Conservation (phyloP, 140 eudicot species). For the Bidens hawaiensis region DNA sequence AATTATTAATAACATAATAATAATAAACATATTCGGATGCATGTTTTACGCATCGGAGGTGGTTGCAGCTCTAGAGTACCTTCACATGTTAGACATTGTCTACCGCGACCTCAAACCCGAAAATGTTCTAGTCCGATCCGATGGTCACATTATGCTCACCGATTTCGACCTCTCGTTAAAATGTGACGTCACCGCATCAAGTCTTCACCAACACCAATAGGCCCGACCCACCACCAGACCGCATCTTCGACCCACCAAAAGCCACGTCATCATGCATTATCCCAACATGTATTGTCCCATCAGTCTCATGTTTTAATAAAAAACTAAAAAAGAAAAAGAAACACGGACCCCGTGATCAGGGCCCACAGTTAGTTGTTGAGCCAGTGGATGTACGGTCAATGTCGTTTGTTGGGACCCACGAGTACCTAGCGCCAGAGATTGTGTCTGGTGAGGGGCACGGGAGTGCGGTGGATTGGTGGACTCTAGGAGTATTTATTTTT, state of each 20-base stretch:
- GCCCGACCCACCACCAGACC: conserved; percentile 18
- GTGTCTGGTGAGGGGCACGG: conserved; percentile 98
- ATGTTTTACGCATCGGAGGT: conserved; percentile 90
- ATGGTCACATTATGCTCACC: conserved; percentile 94
- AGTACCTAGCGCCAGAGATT: conserved; percentile 91
- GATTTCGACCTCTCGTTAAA: conserved; percentile 86
- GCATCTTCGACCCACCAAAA: conserved; percentile 42
- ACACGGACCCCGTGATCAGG: conserved; percentile 30
- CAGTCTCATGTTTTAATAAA: conserved; percentile 73
- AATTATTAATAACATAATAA: background rate
- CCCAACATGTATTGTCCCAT: conserved; percentile 83
- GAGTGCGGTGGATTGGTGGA: conserved; percentile 99
- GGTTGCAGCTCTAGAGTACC: conserved; percentile 78
- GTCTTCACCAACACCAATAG: conserved; percentile 63
- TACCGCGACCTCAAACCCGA: conserved; percentile 93
- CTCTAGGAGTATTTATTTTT: conserved; percentile 75
- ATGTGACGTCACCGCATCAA: conserved; percentile 45
- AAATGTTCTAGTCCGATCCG: conserved; percentile 79
- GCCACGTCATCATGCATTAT: conserved; percentile 70
- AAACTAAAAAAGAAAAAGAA: conserved; percentile 64
- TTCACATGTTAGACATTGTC: conserved; percentile 91
- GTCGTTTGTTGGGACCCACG: conserved; percentile 98
- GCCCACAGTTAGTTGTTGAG: conserved; percentile 82
- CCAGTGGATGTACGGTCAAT: conserved; percentile 88
- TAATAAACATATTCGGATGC: conserved; percentile 4